Conservation (phyloP, 2,329 filamentous ascomycete species). For the Mollisiaceae sp. region DNA sequence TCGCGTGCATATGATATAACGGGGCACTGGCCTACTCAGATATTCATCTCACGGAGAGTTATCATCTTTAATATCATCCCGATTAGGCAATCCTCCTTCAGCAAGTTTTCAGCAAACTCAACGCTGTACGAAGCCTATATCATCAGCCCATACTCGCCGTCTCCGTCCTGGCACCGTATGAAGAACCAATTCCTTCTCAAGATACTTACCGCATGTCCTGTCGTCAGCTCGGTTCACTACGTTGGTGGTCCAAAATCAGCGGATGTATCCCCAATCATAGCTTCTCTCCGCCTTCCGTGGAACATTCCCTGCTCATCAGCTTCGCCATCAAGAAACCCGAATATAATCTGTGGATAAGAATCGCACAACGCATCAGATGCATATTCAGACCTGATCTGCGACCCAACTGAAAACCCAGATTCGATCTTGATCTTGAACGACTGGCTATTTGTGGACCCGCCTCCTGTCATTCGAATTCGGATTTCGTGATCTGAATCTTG, state of each 20-base stretch:
- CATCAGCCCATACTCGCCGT: neutral
- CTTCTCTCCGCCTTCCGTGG: neutral
- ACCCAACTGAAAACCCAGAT: neutral
- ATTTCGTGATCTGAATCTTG: slow-evolving; percentile 1
- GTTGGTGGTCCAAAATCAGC: neutral
- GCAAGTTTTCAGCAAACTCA: neutral
- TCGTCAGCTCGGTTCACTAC: neutral
- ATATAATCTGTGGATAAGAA: neutral
- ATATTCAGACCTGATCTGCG: neutral
- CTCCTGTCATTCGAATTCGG: neutral
- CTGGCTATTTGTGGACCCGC: neutral
- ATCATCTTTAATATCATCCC: neutral
- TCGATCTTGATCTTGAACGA: neutral
- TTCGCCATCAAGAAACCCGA: neutral
- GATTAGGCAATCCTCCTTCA: slow-evolving; percentile 3
- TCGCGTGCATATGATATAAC: neutral
- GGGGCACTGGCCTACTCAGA: neutral
- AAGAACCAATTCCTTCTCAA: slow-evolving; percentile 1
- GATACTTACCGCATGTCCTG: neutral
- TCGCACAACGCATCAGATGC: neutral
- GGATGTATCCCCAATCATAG: neutral
- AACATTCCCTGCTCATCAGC: neutral
- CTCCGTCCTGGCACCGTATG: neutral
- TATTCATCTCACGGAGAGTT: neutral
- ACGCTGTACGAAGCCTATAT: neutral